phyloP scores from a whole-genome alignment of 2,329 filamentous ascomycete genomes.

The Colletotrichum aenigma region DNA sequence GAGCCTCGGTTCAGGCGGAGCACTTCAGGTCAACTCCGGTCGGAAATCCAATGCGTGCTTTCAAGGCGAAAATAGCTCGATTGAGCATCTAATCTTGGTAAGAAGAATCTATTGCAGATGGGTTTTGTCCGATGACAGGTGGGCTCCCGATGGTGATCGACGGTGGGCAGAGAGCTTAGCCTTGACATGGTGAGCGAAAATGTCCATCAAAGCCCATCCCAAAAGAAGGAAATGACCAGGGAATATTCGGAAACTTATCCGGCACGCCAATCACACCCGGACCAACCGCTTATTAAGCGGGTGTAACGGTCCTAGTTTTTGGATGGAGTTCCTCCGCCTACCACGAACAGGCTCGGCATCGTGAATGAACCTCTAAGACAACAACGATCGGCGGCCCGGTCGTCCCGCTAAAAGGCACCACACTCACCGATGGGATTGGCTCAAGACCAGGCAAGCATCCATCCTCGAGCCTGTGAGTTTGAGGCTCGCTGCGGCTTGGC shows the following conservation, averaged over 20 bases:
- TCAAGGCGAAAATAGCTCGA: not conserved
- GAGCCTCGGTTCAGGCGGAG: not conserved
- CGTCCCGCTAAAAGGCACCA: not conserved
- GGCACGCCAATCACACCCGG: not conserved
- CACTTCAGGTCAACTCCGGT: no score
- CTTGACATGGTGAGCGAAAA: not conserved
- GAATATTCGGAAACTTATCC: not conserved
- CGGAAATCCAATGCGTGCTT: no score
- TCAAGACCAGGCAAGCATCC: not conserved
- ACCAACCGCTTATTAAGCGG: conserved; percentile 8
- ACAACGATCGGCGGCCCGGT: not conserved
- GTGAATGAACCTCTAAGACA: not conserved
- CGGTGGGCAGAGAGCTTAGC: not conserved
- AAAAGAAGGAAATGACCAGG: not conserved
- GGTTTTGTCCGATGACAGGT: not conserved
- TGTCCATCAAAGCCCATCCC: not conserved
- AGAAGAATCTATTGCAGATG: not conserved
- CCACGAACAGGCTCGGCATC: not conserved
- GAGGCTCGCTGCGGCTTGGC: not conserved
- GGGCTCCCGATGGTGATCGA: not conserved
- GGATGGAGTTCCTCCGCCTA: not conserved
- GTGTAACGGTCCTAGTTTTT: not conserved
- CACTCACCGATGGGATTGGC: not conserved
- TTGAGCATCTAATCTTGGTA: no score
- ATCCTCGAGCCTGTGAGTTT: not conserved